These are phyloP conservation scores for Candida anutae DNA, from an alignment of 1,139 yeast species.

Conservation along the genomic window DNA sequence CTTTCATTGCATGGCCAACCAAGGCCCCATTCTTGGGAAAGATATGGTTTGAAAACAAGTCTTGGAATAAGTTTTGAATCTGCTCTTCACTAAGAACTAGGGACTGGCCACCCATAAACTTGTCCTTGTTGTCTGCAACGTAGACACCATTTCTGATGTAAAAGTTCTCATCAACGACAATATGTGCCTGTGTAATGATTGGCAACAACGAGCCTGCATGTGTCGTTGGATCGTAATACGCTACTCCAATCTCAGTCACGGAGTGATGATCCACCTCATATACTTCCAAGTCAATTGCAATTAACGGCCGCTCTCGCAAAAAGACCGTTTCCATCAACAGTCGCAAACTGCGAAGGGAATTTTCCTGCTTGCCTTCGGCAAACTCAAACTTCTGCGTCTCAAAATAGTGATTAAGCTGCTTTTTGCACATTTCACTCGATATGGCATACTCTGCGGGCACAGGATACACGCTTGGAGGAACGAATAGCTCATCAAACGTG, in stretches of 20 bases:
- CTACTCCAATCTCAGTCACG: constrained; percentile 17
- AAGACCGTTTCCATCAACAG: constrained; percentile 12
- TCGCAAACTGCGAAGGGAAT: constrained; percentile 1
- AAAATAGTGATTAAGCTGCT: constrained; percentile 7
- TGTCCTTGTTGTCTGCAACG: constrained; percentile 15
- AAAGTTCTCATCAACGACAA: constrained; percentile 12
- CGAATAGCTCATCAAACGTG: no score
- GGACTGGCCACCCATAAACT: constrained; percentile 14
- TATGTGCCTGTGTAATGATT: constrained; percentile 11
- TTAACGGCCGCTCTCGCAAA: constrained; percentile 13
- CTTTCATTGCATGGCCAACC: constrained; percentile 16
- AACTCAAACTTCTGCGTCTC: constrained; percentile 3
- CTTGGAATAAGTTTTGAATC: constrained; percentile 7
- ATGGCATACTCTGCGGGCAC: background rate
- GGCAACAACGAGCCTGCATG: constrained; percentile 12
- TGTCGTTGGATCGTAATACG: constrained; percentile 14
- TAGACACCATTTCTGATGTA: constrained; percentile 9
- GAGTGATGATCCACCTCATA: constrained; percentile 11
- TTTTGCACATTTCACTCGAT: constrained; percentile 2
- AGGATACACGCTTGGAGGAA: no score
- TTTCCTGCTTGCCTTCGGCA: constrained; percentile 1
- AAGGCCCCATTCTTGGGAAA: constrained; percentile 9
- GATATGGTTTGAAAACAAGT: constrained; percentile 10
- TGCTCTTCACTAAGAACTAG: constrained; percentile 8
- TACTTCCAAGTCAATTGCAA: constrained; percentile 18